Percentiles rank a stretch among this genome's conserved stretches.
These are phyloP conservation scores for Syncephalastrum monosporum DNA, from an alignment of 371 early-diverging fungal species.

Conservation along the genomic window DNA sequence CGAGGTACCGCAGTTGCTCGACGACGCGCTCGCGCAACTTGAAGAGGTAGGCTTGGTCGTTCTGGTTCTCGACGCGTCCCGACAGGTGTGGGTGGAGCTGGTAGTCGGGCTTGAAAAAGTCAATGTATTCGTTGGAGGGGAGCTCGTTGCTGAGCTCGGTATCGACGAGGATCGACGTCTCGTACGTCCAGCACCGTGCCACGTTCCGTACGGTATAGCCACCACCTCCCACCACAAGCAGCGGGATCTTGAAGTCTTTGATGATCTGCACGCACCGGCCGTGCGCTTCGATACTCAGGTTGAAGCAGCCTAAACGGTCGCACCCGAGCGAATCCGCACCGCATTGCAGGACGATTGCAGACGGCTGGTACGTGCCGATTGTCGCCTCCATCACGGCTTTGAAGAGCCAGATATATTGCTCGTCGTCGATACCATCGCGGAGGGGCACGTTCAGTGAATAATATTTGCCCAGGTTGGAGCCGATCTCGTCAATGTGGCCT, in stretches of 20 bases:
- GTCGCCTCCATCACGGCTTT: constrained; percentile 79
- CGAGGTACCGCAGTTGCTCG: constrained; percentile 89
- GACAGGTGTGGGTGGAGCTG: constrained; percentile 79
- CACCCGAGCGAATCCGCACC: constrained; percentile 96
- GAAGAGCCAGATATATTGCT: constrained; percentile 80
- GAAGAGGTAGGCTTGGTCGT: constrained; percentile 83
- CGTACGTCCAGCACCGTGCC: constrained; percentile 93
- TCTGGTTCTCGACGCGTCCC: constrained; percentile 86
- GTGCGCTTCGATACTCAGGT: constrained; percentile 87
- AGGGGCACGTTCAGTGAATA: constrained; percentile 93
- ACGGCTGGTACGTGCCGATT: constrained; percentile 79
- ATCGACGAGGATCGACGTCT: constrained; percentile 84
- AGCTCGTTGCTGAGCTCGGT: constrained; percentile 72
- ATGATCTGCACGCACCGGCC: constrained; percentile 87
- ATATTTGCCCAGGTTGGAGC: constrained; percentile 72
- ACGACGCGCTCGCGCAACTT: constrained; percentile 75
- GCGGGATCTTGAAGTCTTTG: constrained; percentile 78
- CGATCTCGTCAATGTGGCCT: constrained; percentile 81
- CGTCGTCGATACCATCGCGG: constrained; percentile 89
- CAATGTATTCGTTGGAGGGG: constrained; percentile 73
- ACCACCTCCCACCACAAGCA: constrained; percentile 92
- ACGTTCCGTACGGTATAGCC: constrained; percentile 96
- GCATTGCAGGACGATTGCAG: constrained; percentile 90
- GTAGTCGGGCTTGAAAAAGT: constrained; percentile 86
- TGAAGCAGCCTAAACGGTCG: constrained; percentile 92